Evolutionary conservation across 129 eudicot genomes (phyloP), one percentile per base, ranked within the genome.

Genomic region (Arctium lappa): DNA sequence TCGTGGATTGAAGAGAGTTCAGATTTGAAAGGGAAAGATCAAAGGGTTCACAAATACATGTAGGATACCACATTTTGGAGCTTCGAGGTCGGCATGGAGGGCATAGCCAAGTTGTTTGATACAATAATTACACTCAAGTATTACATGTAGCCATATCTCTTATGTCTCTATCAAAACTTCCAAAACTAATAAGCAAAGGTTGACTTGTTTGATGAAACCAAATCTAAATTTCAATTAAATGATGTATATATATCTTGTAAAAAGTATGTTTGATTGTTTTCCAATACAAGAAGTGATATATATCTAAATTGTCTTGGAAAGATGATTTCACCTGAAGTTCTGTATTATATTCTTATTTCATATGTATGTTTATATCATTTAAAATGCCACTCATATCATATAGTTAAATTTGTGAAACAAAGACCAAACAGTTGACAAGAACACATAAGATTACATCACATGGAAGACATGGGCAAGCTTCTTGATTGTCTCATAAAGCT

Each of bases 21-120:
- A 15, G 72, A 31, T 76, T 22, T 12, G 69, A 53, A 71, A 56
- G 33, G 27, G 68, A 78, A 77, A 72, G 33, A 53, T 70, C 72
- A 39, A 42, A 39, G 69, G 79, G 82, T 72, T 16, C 37, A 78
- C 32, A 36, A 53, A 60, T 50, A 73, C 83, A 84, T 71, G 83
- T 84, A 84, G 86, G 86, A 72, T 78, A 84, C 86, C 83, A 84
- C 85, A 70, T 66, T 75, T 78, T 77, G 44, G 78, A 30, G 74
- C 82, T 83, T 83, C 78, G 39, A 83, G 40, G 65, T 27, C 65
- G 78, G 78, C 83, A 74, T 78, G 75, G 56, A 78, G 71, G 75
- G 79, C 83, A 78, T 56, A 78, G 38, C 79, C 86, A 84, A 78
- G 83, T 78, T 78, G 86, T 39, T 70, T 76, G 48, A 69, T 22